Evolutionary conservation across 2,329 filamentous ascomycete genomes (phyloP), one percentile per base, ranked within the genome.

Genomic region (Pseudogymnoascus sp.): DNA sequence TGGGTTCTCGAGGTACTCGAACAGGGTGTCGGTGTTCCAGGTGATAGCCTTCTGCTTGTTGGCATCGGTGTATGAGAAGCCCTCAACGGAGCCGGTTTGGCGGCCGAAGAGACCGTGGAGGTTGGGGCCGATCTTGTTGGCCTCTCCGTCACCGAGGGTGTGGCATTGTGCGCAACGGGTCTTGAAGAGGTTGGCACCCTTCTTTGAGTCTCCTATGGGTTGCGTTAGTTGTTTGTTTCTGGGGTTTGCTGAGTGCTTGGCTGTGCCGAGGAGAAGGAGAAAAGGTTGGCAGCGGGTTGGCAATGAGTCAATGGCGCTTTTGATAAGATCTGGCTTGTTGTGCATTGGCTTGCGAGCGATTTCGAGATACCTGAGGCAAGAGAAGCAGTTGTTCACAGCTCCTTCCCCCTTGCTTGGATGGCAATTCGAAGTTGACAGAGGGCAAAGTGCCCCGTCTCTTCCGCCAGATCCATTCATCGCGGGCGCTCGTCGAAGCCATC

Each of bases 181-280:
- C 87, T 97, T 96, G 91, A 97, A 97, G 77, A 97, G 91, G 84
- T 88, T 90, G 80, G 92, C 93, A 85, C 93, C 93, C 89, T 97
- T 97, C 84, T 92, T 92, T 75, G 83, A 74, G 80, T 97, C 92
- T 84, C 92, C 92, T 96, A 74, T 43, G 69, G 62, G 60, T 35
- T 59, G 35, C 19, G 31, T 59, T 59, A 59, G 55, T 59, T 26
- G 16, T 26, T 10, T 31, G 43, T 16, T 52, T 31, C 23, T 31
- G 4, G 43, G 16, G 23, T 16, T 49, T 31, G 23, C 4, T 52
- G 19, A 4, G 16, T 14, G 43, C 43, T 52, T 16, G 43, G 43
- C 43, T 31, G 43, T 52, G 43, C 23, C 43, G 14, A 52, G 23
- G 43, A 10, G 29, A 10, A 31, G 7, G 21, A 16, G 43, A 21